phyloP scores from a whole-genome alignment of 2,329 filamentous ascomycete genomes.

The Curvularia spicifera region DNA sequence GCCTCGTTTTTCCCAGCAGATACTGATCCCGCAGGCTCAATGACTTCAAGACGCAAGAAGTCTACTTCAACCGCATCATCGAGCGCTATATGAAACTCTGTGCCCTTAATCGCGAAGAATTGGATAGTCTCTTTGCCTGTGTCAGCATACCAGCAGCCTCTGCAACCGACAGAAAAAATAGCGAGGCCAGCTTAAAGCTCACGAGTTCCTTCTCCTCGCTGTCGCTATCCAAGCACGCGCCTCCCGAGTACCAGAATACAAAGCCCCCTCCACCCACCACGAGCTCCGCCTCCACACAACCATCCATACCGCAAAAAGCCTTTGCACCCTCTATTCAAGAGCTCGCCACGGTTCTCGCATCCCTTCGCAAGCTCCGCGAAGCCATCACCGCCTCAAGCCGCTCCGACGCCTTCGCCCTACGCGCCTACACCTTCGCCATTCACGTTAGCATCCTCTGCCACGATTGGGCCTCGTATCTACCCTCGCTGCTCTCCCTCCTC shows the following conservation, averaged over 20 bases:
- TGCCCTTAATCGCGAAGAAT: constrained; percentile 73
- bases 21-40: constrained; percentile 47
- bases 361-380: constrained; percentile 90
- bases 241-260: constrained; percentile 10
- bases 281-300: constrained; percentile 21
- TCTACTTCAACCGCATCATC: constrained; percentile 85
- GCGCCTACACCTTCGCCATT: constrained; percentile 90
- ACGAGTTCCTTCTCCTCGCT: constrained; percentile 23
- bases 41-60: constrained; percentile 78
- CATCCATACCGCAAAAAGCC: constrained; percentile 33
- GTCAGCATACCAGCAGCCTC: constrained; percentile 51
- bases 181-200: constrained; percentile 18
- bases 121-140: constrained; percentile 76
- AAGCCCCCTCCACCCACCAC: constrained; percentile 2
- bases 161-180: background rate
- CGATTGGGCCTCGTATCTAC: constrained; percentile 87
- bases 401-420: constrained; percentile 80
- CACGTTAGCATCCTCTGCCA: constrained; percentile 80
- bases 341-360: constrained; percentile 76
- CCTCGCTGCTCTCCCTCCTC: constrained; percentile 81
- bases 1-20: background rate
- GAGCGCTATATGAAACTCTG: constrained; percentile 91
- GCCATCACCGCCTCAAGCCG: constrained; percentile 81
- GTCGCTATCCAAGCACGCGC: constrained; percentile 31
- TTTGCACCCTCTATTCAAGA: constrained; percentile 55